Percentiles rank a stretch among this genome's conserved stretches.
phyloP scores from a whole-genome alignment of 2,329 filamentous ascomycete species.

The Cercospora beticola region DNA sequence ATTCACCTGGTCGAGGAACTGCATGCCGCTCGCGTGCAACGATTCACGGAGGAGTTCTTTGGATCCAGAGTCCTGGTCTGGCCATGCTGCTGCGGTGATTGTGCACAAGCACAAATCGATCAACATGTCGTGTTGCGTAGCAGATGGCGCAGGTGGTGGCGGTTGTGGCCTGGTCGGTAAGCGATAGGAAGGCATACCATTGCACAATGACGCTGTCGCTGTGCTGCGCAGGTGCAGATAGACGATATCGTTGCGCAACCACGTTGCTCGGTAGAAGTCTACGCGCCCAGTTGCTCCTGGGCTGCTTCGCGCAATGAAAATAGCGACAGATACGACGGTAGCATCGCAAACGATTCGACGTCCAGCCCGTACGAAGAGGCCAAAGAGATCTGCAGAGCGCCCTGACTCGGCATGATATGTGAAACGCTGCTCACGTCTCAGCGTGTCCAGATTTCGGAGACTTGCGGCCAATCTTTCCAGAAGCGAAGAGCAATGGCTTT shows the following conservation, averaged over 20 bases:
- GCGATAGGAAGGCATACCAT: background rate
- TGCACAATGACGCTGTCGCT: background rate
- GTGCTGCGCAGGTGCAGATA: background rate
- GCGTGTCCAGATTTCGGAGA: background rate
- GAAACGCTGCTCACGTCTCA: slow-evolving; percentile 2
- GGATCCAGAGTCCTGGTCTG: background rate
- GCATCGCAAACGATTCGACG: background rate
- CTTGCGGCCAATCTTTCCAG: background rate
- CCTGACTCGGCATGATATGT: slow-evolving; percentile 1
- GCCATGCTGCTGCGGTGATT: background rate
- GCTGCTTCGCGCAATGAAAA: background rate
- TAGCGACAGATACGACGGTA: background rate
- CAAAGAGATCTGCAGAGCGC: background rate
- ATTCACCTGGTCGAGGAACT: background rate
- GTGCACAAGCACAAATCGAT: background rate
- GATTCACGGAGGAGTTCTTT: background rate
- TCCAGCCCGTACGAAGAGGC: background rate
- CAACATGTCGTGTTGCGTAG: background rate
- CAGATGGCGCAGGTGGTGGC: background rate
- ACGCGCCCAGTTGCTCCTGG: background rate
- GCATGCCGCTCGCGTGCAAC: background rate
- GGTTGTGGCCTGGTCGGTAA: background rate
- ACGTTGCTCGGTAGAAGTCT: background rate
- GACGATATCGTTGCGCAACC: background rate
- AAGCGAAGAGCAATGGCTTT: background rate